phyloP scores from a whole-genome alignment of 805 yeast species.

The Ogataea degrootiae region DNA sequence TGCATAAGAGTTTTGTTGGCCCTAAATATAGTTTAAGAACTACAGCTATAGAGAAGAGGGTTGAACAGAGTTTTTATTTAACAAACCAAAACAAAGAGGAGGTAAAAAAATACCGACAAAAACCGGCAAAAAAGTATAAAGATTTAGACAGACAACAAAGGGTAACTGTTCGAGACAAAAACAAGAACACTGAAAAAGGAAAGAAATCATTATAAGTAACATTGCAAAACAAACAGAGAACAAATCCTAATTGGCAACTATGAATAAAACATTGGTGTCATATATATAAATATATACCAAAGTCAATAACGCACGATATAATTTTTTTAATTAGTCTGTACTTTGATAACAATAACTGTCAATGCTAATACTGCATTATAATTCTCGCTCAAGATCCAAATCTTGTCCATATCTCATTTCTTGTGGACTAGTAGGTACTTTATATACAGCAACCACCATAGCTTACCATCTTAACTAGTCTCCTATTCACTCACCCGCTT shows the following conservation, averaged over 20 bases:
- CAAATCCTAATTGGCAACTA: background rate
- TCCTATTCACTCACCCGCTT: no score
- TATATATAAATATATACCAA: background rate
- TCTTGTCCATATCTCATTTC: slow-evolving; percentile 36
- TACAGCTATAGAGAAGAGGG: no score
- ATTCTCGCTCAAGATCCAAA: slow-evolving; percentile 55
- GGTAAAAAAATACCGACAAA: no score
- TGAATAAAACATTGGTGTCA: background rate
- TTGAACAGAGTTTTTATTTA: no score
- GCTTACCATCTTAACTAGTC: no score
- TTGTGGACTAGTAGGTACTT: slow-evolving; percentile 60
- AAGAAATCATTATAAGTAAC: background rate
- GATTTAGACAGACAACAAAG: no score
- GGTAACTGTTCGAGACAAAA: background rate
- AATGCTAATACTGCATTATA: slow-evolving; percentile 51
- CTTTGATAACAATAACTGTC: slow-evolving; percentile 40
- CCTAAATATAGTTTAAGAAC: no score
- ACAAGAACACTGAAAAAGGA: background rate
- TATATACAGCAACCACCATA: slow-evolving; percentile 23
- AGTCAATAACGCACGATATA: background rate
- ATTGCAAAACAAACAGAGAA: background rate
- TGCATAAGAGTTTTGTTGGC: no score
- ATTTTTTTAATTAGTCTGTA: background rate
- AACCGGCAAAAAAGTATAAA: no score
- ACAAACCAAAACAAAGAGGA: no score